Evolutionary conservation across 129 eudicot species (phyloP).

Genomic region (Saussurea involucrata): DNA sequence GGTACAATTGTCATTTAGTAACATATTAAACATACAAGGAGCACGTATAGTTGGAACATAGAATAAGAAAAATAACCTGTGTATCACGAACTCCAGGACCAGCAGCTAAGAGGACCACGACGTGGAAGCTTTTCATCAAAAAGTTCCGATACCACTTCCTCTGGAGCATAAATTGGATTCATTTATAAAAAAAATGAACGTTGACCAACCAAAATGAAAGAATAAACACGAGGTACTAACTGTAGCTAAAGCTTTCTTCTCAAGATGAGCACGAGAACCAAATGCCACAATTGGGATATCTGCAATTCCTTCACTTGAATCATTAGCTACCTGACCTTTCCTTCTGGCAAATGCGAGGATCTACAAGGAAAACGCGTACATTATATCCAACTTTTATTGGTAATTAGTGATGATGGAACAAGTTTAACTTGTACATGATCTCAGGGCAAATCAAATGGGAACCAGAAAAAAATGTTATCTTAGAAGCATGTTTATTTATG

Average conservation of each 20-base stretch:
- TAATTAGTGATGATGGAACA: neutral
- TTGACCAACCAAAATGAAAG: neutral
- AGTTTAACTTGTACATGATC: neutral
- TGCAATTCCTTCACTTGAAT: constrained; percentile 39
- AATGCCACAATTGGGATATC: constrained; percentile 55
- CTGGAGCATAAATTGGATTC: constrained; percentile 36
- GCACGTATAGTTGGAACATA: neutral
- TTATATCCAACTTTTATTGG: neutral
- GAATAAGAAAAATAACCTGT: constrained; percentile 42
- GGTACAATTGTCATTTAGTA: neutral
- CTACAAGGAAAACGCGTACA: constrained; percentile 34
- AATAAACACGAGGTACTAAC: constrained; percentile 31
- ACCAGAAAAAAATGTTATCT: neutral
- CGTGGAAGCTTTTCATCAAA: constrained; percentile 87
- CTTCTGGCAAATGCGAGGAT: constrained; percentile 50
- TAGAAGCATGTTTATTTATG: too few species aligned
- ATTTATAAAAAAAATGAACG: neutral
- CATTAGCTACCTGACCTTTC: constrained; percentile 30
- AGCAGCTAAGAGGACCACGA: constrained; percentile 83
- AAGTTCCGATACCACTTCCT: constrained; percentile 89
- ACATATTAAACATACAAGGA: neutral
- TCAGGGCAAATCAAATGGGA: neutral
- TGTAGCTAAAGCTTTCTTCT: constrained; percentile 82
- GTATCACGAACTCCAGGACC: constrained; percentile 88
- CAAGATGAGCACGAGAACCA: constrained; percentile 78